phyloP scores from a whole-genome alignment of 176 grass and related monocot species.

The Oryza glumipatula region DNA sequence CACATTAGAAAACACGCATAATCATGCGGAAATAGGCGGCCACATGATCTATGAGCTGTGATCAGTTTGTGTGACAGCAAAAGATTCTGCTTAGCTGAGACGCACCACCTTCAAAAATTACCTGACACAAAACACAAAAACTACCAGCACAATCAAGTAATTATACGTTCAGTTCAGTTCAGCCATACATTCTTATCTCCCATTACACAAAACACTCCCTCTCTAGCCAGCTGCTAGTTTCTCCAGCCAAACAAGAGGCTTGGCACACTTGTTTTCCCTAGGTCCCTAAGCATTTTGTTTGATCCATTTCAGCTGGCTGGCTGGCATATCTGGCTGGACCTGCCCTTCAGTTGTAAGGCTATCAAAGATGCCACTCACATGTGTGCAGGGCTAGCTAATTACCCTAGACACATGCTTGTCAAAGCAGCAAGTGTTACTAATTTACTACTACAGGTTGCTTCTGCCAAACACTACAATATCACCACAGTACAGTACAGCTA shows the following conservation, averaged over 20 bases:
- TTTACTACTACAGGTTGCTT: conserved; percentile 21
- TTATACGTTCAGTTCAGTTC: no score
- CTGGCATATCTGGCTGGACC: neutral
- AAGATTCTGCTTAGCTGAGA: neutral
- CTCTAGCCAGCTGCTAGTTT: neutral
- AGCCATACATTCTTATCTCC: no score
- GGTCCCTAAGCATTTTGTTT: neutral
- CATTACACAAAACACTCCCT: neutral
- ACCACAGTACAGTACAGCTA: neutral
- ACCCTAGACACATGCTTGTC: conserved; percentile 19
- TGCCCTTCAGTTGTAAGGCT: neutral
- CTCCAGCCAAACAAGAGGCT: neutral
- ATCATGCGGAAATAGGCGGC: neutral
- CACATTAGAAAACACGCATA: neutral
- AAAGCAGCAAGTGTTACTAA: conserved; percentile 23
- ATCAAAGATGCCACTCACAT: conserved; percentile 6
- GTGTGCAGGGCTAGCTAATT: conserved; percentile 7
- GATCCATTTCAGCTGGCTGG: neutral
- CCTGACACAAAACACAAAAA: neutral
- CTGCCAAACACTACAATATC: neutral
- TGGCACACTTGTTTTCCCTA: neutral
- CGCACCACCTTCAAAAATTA: neutral
- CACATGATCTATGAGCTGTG: neutral
- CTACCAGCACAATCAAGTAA: neutral
- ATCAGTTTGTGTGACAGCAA: conserved; percentile 2